Base-by-base conservation (phyloP, 1,284 basidiomycete species). In the Ustilago xerochloae region DNA sequence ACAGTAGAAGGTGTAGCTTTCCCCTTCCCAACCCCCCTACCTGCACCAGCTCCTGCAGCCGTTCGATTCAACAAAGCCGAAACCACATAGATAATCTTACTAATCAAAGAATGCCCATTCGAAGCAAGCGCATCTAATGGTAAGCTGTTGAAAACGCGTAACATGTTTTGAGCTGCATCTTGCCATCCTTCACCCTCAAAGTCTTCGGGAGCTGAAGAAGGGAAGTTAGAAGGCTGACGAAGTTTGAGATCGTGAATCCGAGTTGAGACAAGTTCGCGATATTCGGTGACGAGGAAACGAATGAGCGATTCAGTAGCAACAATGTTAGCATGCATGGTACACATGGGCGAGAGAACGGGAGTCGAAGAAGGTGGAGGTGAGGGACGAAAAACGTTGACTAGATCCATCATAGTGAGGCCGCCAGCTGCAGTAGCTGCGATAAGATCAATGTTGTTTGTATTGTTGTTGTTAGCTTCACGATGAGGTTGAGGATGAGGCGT, bases 301-400 rank as follows among this genome's bases (percentile, higher is more conserved):
- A 75, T 63, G 41, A 78, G 72, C 15, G 60, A 61, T 47, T 74
- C 77, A 30, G 77, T 78, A 29, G 72, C 54, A 4, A 78, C 63
- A 15, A 78, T 70, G 63, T 78, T 78, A 62, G 77, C 77, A 38
- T 76, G 64, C 66, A 76, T 65, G n/a, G 74, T 78, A 32, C 70
- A 76, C 60, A 73, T 72, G 45, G 70, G 74, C 10, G 69, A 70
- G 9, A 78, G 55, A 4, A 71, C 57, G 9, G 68, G 65, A 8
- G 64, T 59, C 2, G 61, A 52, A 0, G 38, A 29, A 4, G 66
- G 63, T 3, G 70, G 64, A 4, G 74, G 69, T 4, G 74, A 64
- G 0, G 77, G 77, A 0, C 66, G 70, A 48, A 78, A 77, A 16
- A 72, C 60, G 30, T 70, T 63, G 29, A 78, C 63, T 18, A 75